Evolutionary conservation across 345 rosid species (phyloP), one percentile per base, ranked within the genome.

Genomic region (Hypericum androsaemum): DNA sequence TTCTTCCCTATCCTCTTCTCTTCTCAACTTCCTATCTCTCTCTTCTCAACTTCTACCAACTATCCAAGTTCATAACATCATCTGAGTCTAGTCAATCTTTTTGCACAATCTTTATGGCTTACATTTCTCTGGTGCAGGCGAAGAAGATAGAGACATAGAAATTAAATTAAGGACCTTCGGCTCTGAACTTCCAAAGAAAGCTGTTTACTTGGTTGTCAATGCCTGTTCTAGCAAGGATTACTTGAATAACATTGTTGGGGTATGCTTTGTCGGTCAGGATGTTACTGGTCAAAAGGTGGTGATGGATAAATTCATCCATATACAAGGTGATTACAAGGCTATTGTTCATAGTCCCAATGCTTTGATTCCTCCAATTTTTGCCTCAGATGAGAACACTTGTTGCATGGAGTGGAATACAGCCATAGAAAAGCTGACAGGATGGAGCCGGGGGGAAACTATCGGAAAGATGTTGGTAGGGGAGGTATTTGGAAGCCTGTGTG

Each of bases 351-450:
- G 94, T 68, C 98, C 95, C 53, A 88, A 81, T 70, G 88, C 83
- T 45, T 69, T 85, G 78, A 92, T 92, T 59, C 99, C 99, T 28
- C 99, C 99, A 6, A 88, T 88, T 64, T 94, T 94, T 76, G 89
- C 95, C 49, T 79, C 92, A 0, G 99, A 88, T 55, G 94, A 94
- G 63, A 88, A 82, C 67, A 76, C 97, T 0, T 80, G 82, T 64
- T 94, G 97, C 81, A 61, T 76, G 47, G 99, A 94, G 69, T 94
- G 99, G 97, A 94, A 94, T 66, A 77, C 84, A 14, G 94, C 99
- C n/a, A 79, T 88, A 95, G 99, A 88, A 67, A 88, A 77, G 72
- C 84, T 94, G 69, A 94, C 95, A 1, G 95, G 94, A 8, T 86
- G 84, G 90, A 43, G 71, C 12, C 68, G 79, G 32, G 75, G 58